Conservation (phyloP, 108 stramenopile genomes). For the Stephanodiscus triporus region DNA sequence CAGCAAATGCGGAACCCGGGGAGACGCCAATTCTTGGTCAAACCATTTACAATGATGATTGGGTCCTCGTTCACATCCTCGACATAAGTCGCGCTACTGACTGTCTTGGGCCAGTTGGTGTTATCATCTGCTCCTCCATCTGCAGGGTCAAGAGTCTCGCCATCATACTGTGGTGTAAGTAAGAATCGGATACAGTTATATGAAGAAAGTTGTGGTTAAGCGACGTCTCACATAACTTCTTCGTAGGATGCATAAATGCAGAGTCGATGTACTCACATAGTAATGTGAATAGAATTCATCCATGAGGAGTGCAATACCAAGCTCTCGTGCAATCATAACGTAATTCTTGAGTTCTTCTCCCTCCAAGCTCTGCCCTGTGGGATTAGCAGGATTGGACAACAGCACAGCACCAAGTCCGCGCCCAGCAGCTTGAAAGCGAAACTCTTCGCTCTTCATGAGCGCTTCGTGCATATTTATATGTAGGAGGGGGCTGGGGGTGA, state of each 20-base stretch:
- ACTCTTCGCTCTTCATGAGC: slow-evolving; percentile 45
- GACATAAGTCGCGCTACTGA: slow-evolving; percentile 47
- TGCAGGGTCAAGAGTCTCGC: slow-evolving; percentile 43
- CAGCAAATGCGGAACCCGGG: slow-evolving; percentile 58
- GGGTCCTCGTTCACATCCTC: slow-evolving; percentile 57
- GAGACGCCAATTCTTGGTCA: slow-evolving; percentile 61
- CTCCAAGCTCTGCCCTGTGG: slow-evolving; percentile 48
- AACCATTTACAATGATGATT: slow-evolving; percentile 52
- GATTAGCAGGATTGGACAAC: slow-evolving; percentile 45
- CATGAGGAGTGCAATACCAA: slow-evolving; percentile 36
- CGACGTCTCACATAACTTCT: background rate
- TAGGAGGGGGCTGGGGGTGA: slow-evolving; percentile 47
- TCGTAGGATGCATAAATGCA: background rate
- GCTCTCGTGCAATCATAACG: slow-evolving; percentile 37
- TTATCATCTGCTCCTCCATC: slow-evolving; percentile 57
- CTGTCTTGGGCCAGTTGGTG: slow-evolving; percentile 59
- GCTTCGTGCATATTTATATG: slow-evolving; percentile 45
- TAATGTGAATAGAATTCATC: slow-evolving; percentile 62
- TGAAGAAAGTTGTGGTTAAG: background rate
- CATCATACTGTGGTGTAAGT: slow-evolving; percentile 36
- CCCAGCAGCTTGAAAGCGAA: slow-evolving; percentile 43
- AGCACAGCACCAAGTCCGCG: slow-evolving; percentile 49
- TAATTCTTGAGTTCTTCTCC: slow-evolving; percentile 41
- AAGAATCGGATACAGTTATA: background rate
- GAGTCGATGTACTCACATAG: slow-evolving; percentile 21